Evolutionary conservation across 2,329 filamentous ascomycete genomes (phyloP).

Genomic region (Scedosporium aurantiacum): DNA sequence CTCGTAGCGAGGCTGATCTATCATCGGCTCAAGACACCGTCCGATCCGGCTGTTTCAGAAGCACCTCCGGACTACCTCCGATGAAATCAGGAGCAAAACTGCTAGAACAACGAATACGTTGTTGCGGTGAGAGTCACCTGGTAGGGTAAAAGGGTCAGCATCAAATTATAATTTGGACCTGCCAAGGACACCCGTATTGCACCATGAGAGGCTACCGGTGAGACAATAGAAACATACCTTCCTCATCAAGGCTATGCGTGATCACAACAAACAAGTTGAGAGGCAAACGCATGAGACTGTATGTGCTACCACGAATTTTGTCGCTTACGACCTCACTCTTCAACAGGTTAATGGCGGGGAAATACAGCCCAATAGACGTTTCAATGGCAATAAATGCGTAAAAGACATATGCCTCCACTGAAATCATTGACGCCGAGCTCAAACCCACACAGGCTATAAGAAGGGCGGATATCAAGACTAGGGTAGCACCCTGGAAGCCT

Average conservation of each 20-base stretch:
- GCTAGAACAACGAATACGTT: slow-evolving; percentile 14
- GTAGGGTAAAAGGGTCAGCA: not conserved
- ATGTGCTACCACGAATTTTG: slow-evolving; percentile 39
- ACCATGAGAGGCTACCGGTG: not conserved
- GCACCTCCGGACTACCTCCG: not conserved
- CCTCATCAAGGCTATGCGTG: slow-evolving; percentile 31
- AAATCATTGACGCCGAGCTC: slow-evolving; percentile 28
- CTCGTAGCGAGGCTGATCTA: too few relatives aligned
- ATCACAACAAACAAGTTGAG: slow-evolving; percentile 43
- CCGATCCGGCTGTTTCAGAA: not conserved
- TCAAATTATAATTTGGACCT: not conserved
- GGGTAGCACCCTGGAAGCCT: slow-evolving; percentile 13
- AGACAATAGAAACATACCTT: slow-evolving; percentile 19
- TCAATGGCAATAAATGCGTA: slow-evolving; percentile 49
- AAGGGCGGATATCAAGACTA: slow-evolving; percentile 23
- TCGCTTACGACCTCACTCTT: slow-evolving; percentile 45
- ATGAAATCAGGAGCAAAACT: not conserved
- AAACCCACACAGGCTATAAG: slow-evolving; percentile 24
- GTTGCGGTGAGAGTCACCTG: slow-evolving; percentile 19
- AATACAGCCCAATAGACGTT: slow-evolving; percentile 46
- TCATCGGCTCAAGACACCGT: too few relatives aligned
- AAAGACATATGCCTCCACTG: slow-evolving; percentile 33
- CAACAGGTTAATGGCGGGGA: slow-evolving; percentile 41
- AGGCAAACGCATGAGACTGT: slow-evolving; percentile 45
- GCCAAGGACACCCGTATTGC: not conserved